Base-by-base conservation (phyloP, 306 rosid species). In the Astragalus glycyphyllos region DNA sequence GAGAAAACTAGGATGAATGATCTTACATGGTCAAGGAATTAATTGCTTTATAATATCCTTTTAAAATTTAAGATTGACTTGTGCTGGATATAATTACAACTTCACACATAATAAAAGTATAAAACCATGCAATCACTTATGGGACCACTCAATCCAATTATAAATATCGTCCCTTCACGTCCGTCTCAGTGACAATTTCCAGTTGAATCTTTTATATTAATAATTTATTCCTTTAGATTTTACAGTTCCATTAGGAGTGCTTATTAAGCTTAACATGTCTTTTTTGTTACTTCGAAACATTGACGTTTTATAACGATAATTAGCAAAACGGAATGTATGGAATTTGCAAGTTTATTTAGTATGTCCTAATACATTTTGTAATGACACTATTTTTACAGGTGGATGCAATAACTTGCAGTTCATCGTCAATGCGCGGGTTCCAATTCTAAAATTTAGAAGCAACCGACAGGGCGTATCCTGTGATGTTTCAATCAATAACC, bases 401-500 rank as follows among this genome's bases (percentile, higher is more conserved):
- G 91, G 82, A 69, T 88, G 86, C 85, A 65, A 35, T 73, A 77
- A 45, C 80, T 73, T 76, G 74, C 85, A 81, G 66, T 71, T 79
- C 35, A 82, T 94, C 75, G 23, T 75, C 35, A 42, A 82, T 58
- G 97, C 99, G 34, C 86, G 97, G 76, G 92, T 94, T 68, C 97
- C 99, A 42, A 87, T 94, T 81, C 73, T 94, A 78, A 89, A 87
- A 79, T 72, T 86, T 47, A 83, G 73, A 74, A 83, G 91, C 69
- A 64, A 51, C 49, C 81, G 32, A 68, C 80, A 69, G 56, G 76
- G 82, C 32, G 77, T 94, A 65, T 89, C 99, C 54, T 94, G 99
- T 79, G 99, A 94, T 75, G 75, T 94, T 77, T 94, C 99, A 53
- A 83, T 94, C 72, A 86, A 89, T 84, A 94, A 94, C 74, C 82